Conservation (phyloP, 2,329 filamentous ascomycete genomes). For the Paecilomyces sp. region DNA sequence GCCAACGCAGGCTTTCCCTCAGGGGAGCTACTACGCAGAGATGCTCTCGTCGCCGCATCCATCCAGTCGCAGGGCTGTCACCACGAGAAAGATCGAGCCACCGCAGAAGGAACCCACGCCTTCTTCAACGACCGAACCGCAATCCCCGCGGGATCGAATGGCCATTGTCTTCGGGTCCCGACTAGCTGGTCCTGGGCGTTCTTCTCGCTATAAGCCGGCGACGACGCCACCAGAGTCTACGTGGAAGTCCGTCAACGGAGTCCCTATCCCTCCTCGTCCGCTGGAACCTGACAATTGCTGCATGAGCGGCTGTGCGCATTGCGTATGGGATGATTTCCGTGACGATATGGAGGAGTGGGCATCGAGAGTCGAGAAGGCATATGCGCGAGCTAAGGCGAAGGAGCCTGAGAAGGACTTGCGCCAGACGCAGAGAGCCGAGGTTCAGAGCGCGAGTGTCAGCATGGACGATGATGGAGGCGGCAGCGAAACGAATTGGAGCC, state of each 20-base stretch:
- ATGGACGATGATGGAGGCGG: constrained; percentile 79
- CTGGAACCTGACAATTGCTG: constrained; percentile 96
- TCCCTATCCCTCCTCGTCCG: constrained; percentile 75
- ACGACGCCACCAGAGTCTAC: constrained; percentile 53
- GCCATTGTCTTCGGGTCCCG: constrained; percentile 75
- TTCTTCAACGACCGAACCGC: constrained; percentile 11
- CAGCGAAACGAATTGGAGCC: constrained; percentile 60
- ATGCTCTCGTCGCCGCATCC: constrained; percentile 27
- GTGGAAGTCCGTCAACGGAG: constrained; percentile 60
- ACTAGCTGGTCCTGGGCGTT: constrained; percentile 63
- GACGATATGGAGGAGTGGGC: constrained; percentile 93
- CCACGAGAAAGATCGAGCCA: constrained; percentile 10
- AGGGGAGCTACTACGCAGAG: constrained; percentile 39
- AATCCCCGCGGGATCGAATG: constrained; percentile 42
- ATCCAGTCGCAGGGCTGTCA: constrained; percentile 12
- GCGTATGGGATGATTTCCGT: constrained; percentile 86
- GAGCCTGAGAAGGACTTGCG: constrained; percentile 22
- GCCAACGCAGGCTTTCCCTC: constrained; percentile 29
- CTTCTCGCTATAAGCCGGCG: constrained; percentile 48
- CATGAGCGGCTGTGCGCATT: constrained; percentile 97
- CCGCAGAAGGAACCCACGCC: constrained; percentile 12
- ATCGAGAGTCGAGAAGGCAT: constrained; percentile 56
- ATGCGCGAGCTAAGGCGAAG: constrained; percentile 21
- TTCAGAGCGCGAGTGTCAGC: constrained; percentile 47
- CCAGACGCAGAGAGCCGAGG: constrained; percentile 29